Percentiles rank a stretch among this genome's conserved stretches.
Conservation (phyloP, 140 eudicot genomes). For the Erigeron philadelphicus region DNA sequence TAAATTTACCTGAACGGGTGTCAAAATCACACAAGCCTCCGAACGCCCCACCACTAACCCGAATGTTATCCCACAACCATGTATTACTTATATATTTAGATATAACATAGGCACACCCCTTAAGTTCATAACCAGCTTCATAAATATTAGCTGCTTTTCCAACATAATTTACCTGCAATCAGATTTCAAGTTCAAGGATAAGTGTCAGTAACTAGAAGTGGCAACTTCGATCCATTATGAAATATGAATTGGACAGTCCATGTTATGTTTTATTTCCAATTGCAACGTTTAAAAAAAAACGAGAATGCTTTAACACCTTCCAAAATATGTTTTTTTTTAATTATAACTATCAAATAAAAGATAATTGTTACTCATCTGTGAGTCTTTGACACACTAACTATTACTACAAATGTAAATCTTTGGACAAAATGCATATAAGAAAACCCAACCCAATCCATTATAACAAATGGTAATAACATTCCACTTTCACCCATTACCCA, state of each 20-base stretch:
- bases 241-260: neutral
- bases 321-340: too few species aligned
- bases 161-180: constrained; percentile 80
- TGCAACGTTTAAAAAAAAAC: neutral
- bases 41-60: constrained; percentile 99
- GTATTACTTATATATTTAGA: constrained; percentile 78
- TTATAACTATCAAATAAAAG: neutral
- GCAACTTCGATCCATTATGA: constrained; percentile 3
- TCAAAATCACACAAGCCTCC: constrained; percentile 97
- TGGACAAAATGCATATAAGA: neutral
- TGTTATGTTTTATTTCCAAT: neutral
- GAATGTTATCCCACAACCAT: constrained; percentile 98
- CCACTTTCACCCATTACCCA: constrained; percentile 4
- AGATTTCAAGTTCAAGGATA: constrained; percentile 13
- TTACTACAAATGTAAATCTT: too few species aligned
- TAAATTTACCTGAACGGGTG: constrained; percentile 69
- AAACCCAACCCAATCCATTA: neutral
- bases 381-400: too few species aligned
- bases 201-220: neutral
- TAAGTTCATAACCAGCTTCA: constrained; percentile 79
- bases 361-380: neutral
- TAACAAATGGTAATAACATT: neutral
- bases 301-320: too few species aligned
- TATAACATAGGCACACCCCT: constrained; percentile 93
- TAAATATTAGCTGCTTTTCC: constrained; percentile 98